Percentiles rank a stretch among this genome's conserved stretches.
phyloP scores from a whole-genome alignment of 805 yeast species.

The Suhomyces vadensis region DNA sequence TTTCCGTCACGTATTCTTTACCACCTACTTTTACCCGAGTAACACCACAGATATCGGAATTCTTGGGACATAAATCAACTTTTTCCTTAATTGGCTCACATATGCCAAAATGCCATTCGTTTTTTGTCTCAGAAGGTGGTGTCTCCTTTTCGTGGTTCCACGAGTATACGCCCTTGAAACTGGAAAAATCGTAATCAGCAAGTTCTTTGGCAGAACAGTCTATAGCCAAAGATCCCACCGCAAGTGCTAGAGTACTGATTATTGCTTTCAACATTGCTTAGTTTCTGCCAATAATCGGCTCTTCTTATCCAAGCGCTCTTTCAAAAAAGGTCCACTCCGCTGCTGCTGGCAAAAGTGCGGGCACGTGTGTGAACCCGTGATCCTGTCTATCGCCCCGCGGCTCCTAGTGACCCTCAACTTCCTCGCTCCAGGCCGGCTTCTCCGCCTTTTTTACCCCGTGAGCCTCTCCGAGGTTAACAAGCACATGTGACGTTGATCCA shows the following conservation, averaged over 20 bases:
- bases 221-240: constrained; percentile 20
- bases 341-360: neutral
- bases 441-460: constrained; percentile 6
- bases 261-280: neutral
- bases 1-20: constrained; percentile 54
- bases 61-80: constrained; percentile 59
- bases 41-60: constrained; percentile 79
- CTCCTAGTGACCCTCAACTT: no score
- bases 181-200: constrained; percentile 41
- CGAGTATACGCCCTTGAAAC: constrained; percentile 51
- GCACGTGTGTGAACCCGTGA: neutral
- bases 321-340: neutral
- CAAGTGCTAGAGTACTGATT: constrained; percentile 6
- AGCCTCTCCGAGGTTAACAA: constrained; percentile 4
- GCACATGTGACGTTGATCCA: constrained; percentile 5
- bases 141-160: constrained; percentile 47
- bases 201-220: constrained; percentile 42
- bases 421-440: no score
- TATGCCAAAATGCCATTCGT: constrained; percentile 70
- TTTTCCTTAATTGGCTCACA: constrained; percentile 54
- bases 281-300: neutral
- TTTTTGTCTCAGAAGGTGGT: constrained; percentile 73
- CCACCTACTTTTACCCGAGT: constrained; percentile 56
- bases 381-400: neutral
- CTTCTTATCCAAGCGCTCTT: neutral